Base-by-base conservation (phyloP, 1,284 basidiomycete species). In the Apiotrichum veenhuisii region DNA sequence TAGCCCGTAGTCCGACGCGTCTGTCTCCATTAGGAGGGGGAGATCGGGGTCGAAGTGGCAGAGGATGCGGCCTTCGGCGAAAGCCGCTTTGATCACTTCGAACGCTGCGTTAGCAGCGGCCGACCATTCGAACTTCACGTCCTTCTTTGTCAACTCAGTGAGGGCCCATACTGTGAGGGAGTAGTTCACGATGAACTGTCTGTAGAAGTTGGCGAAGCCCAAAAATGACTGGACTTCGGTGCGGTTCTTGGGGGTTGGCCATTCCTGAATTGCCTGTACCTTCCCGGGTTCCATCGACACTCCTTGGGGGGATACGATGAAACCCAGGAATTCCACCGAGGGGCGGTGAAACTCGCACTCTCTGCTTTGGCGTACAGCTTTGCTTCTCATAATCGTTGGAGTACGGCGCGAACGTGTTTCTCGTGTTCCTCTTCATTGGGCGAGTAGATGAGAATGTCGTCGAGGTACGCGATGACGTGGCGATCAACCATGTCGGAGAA, bases 391-490 rank as follows among this genome's bases (percentile, higher is more conserved):
- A 82, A 70, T 2, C 69, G 47, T 15, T 71, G 45, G 7, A 83
- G 67, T 2, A 82, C 78, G 10, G 48, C 10, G 2, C 40, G 18
- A 22, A 77, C 66, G 44, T 74, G 68, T 5, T 25, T 2, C 0
- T 34, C 15, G 49, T 77, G 75, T 2, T 71, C n/a, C 60, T 17
- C 81, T 11, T 80, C 66, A n/a, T n/a, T n/a, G n/a, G n/a, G n/a
- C n/a, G n/a, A n/a, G n/a, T n/a, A n/a, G n/a, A n/a, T n/a, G n/a
- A 76, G 58, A 48, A 78, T 77, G 59, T 78, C 70, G 63, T 78
- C 75, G 3, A 78, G 56, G 55, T 75, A 75, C n/a, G 70, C 57
- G 23, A 75, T 52, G 8, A 71, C 62, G 45, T 47, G 62, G 0
- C 58, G 18, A 54, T 76, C 68, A 2, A 75, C 43, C 27, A 67